Percentiles rank a stretch among this genome's conserved stretches.
Evolutionary conservation across 345 rosid genomes (phyloP).

Genomic region (Reutealis trisperma): DNA sequence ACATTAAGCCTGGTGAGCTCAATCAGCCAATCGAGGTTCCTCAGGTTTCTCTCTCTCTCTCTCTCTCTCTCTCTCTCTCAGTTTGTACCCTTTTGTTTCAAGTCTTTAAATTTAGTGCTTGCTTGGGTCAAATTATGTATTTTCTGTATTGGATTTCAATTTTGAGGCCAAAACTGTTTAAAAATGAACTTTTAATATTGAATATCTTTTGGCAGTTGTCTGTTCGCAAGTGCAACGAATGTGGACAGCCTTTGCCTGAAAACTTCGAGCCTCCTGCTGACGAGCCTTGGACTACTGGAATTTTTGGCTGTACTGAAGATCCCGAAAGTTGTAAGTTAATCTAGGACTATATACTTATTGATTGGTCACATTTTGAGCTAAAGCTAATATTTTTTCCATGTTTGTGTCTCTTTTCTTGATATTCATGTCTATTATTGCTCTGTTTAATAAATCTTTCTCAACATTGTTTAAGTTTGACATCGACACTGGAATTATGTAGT

Average conservation of each 20-base stretch:
- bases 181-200: background rate
- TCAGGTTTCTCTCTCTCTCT: slow-evolving; percentile 53
- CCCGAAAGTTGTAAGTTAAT: slow-evolving; percentile 72
- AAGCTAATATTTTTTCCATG: too few species aligned
- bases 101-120: background rate
- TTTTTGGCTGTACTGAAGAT: slow-evolving; percentile 88
- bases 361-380: too few species aligned
- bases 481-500: too few species aligned
- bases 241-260: slow-evolving; percentile 89
- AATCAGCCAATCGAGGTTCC: slow-evolving; percentile 95
- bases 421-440: too few species aligned
- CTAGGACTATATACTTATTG: background rate
- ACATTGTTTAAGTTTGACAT: too few species aligned
- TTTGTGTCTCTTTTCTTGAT: too few species aligned
- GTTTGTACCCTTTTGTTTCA: background rate
- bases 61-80: background rate
- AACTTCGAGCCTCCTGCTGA: slow-evolving; percentile 77
- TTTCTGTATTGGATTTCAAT: background rate
- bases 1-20: slow-evolving; percentile 92
- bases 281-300: slow-evolving; percentile 96
- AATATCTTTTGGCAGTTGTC: slow-evolving; percentile 45
- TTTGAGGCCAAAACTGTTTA: background rate
- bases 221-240: slow-evolving; percentile 80
- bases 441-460: too few species aligned
- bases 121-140: background rate